These are phyloP conservation scores for Toxoplasma gondii DNA, from an alignment of 169 alveolate species.

Conservation along the genomic window DNA sequence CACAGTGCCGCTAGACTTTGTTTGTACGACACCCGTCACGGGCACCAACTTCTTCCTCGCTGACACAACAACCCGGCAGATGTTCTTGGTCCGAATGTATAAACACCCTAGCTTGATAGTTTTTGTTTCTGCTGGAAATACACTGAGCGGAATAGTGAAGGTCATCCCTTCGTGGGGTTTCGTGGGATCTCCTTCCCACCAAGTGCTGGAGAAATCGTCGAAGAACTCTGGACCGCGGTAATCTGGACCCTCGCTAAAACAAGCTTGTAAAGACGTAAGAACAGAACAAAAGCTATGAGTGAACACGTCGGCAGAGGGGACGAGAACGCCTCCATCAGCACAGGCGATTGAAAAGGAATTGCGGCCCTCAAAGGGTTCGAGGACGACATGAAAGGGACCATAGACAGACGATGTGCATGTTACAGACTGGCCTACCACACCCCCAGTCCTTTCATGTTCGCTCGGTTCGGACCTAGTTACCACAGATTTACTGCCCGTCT, in stretches of 20 bases:
- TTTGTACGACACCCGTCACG: neutral
- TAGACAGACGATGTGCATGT: neutral
- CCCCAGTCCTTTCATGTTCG: neutral
- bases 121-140: neutral
- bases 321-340: neutral
- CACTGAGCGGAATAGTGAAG: neutral
- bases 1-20: too few relatives aligned
- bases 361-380: neutral
- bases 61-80: constrained; percentile 8
- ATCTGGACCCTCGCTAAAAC: neutral
- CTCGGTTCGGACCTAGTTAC: too few relatives aligned
- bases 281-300: neutral
- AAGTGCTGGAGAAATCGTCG: neutral
- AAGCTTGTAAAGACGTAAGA: neutral
- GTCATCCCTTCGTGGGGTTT: neutral
- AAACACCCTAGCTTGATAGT: neutral
- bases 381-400: neutral
- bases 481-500: too few relatives aligned
- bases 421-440: neutral
- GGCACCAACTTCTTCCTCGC: neutral
- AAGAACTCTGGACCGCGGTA: neutral
- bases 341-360: neutral
- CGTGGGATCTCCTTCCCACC: constrained; percentile 27
- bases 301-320: constrained; percentile 8
- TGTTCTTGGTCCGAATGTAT: neutral